Evolutionary conservation across 768 basidiomycete species (phyloP), one percentile per base, ranked within the genome.

Genomic region (Serendipita indica): DNA sequence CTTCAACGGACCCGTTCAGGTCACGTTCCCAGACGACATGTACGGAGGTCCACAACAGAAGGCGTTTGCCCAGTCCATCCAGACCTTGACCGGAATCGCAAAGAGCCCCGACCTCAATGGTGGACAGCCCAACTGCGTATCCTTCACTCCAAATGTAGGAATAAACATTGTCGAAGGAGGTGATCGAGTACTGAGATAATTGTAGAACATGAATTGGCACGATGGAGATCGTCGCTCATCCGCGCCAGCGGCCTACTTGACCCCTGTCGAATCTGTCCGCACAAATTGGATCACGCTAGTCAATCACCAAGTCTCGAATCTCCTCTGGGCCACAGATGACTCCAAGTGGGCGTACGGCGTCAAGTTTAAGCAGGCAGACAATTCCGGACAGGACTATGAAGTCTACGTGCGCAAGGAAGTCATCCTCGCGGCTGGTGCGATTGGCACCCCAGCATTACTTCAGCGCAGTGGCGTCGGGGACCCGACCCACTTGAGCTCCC

Each of bases 391-490:
- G 3, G 65, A 72, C 5, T 76, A 74, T 63, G 70, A 66, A 3
- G 77, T 74, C 1, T 63, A 62, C 28, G 79, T 77, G 0, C 68
- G 73, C 4, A 69, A 71, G 22, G 79, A 81, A 57, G 77, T 79
- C 43, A 77, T 81, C 61, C 57, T 80, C 3, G 74, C 77, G 32
- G 79, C 77, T 3, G 79, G 79, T 16, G 74, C 77, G 1, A 76
- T 80, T 58, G 16, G 75, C 72, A 73, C 74, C 0, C 77, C 77
- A 3, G 70, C 70, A 1, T 68, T 79, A 7, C 71, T 79, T 13
- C 77, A 80, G 65, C 72, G 78, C 1, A 81, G 79, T 12, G 81
- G 80, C 0, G 76, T 82, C 59, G 81, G 80, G 2, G 77, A 80
- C 64, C 67, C 75, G 0, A 65, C 66, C 7, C 39, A 77, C 20